Conservation (phyloP, 2,329 filamentous ascomycete genomes). For the Nigrospora oryzae region DNA sequence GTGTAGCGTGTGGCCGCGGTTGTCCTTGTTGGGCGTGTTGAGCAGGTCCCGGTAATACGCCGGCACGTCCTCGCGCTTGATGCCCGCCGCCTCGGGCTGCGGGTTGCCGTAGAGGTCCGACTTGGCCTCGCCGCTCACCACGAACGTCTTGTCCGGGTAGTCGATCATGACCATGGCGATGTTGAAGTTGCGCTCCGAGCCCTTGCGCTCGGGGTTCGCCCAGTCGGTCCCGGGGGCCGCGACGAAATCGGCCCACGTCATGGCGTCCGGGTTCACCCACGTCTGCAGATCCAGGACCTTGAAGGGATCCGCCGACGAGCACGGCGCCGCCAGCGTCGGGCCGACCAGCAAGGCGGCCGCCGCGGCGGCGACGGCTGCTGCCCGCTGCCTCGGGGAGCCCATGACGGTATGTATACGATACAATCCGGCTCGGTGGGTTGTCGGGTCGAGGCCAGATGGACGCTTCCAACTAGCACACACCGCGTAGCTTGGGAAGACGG, state of each 20-base stretch:
- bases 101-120: slow-evolving; percentile 44
- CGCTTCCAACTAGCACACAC: no score
- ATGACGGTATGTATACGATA: neutral
- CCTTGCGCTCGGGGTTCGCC: slow-evolving; percentile 33
- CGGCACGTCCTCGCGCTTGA: slow-evolving; percentile 36
- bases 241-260: slow-evolving; percentile 42
- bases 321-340: neutral
- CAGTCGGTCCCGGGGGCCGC: slow-evolving; percentile 37
- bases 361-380: neutral
- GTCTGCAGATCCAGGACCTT: slow-evolving; percentile 40
- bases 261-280: slow-evolving; percentile 44
- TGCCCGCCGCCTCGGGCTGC: slow-evolving; percentile 28
- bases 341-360: neutral
- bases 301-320: slow-evolving; percentile 29
- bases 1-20: slow-evolving; percentile 42
- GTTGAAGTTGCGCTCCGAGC: slow-evolving; percentile 43
- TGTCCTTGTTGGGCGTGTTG: slow-evolving; percentile 39
- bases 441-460: no score
- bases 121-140: slow-evolving; percentile 32
- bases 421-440: no score
- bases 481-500: no score
- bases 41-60: slow-evolving; percentile 41
- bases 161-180: slow-evolving; percentile 45
- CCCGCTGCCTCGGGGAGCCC: neutral
- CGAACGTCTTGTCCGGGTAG: slow-evolving; percentile 39